These are phyloP conservation scores for Microbotryum lychnidis-dioicae DNA, from an alignment of 1,284 basidiomycete species.

Conservation along the genomic window DNA sequence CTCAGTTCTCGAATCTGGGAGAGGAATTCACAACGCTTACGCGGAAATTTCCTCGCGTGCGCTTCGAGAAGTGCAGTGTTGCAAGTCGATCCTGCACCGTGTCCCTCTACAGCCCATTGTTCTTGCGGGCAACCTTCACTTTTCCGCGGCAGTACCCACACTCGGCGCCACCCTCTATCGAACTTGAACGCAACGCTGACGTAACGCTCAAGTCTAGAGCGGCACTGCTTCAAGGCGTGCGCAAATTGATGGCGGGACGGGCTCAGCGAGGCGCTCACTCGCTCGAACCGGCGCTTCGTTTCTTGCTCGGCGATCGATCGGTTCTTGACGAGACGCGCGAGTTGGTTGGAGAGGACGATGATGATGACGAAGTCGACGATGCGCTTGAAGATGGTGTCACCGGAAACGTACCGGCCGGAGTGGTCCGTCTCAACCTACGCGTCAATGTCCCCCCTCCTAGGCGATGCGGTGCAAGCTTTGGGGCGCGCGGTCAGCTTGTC, in stretches of 20 bases:
- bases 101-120: conserved; percentile 73
- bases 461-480: conserved; percentile 72
- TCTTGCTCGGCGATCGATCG: conserved; percentile 54
- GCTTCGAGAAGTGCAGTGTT: conserved; percentile 70
- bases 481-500: conserved; percentile 60
- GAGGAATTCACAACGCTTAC: conserved; percentile 60
- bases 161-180: conserved; percentile 56
- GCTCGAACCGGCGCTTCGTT: conserved; percentile 69
- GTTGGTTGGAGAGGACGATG: conserved; percentile 36
- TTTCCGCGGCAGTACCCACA: conserved; percentile 79
- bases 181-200: conserved; percentile 71
- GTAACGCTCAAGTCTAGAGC: conserved; percentile 67
- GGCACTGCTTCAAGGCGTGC: conserved; percentile 64
- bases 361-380: conserved; percentile 34
- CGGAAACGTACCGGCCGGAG: conserved; percentile 45
- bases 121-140: conserved; percentile 80
- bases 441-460: conserved; percentile 71
- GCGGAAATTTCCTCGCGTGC: conserved; percentile 63
- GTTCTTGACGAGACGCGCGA: conserved; percentile 38
- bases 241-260: conserved; percentile 51
- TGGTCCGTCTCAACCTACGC: conserved; percentile 42
- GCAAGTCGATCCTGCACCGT: conserved; percentile 68
- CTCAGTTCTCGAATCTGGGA: conserved; percentile 21
- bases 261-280: conserved; percentile 58
- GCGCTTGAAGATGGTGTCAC: conserved; percentile 14